Conservation (phyloP, 2,329 filamentous ascomycete species). For the Monosporascus sp. region DNA sequence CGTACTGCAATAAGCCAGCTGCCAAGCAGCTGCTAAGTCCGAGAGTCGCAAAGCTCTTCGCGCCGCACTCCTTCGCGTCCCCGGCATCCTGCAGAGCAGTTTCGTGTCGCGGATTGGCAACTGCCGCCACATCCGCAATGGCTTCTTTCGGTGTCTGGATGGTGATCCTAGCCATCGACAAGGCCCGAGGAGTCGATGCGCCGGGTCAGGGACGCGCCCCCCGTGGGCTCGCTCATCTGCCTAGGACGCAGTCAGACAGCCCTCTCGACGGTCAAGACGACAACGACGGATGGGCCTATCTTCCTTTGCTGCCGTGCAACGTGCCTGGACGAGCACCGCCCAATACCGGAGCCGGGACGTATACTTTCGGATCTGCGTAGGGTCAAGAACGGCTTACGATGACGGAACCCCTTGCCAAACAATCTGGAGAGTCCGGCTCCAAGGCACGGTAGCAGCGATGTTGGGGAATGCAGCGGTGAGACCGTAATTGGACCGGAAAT, state of each 20-base stretch:
- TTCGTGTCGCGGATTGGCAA: conserved; percentile 51
- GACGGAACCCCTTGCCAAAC: too few species aligned
- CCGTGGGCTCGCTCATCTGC: conserved; percentile 12
- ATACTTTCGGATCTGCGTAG: background rate
- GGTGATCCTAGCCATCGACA: conserved; percentile 66
- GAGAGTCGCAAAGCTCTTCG: conserved; percentile 43
- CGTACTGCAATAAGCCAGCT: too few species aligned
- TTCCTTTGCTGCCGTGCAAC: background rate
- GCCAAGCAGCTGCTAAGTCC: too few species aligned
- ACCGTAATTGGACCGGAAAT: too few species aligned
- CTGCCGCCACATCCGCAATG: conserved; percentile 45
- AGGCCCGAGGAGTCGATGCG: conserved; percentile 25
- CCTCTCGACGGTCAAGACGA: background rate
- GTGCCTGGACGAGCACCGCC: background rate
- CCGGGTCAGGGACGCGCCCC: conserved; percentile 16
- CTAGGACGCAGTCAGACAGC: background rate
- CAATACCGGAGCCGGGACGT: background rate
- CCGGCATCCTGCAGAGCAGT: conserved; percentile 59
- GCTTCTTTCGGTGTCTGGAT: conserved; percentile 71
- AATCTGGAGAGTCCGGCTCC: too few species aligned
- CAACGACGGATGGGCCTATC: background rate
- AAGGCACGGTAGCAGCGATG: too few species aligned
- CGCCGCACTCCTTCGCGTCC: conserved; percentile 62
- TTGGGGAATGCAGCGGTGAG: too few species aligned
- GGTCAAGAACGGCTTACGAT: background rate